phyloP scores from a whole-genome alignment of 129 eudicot species.

The Lactuca saligna region DNA sequence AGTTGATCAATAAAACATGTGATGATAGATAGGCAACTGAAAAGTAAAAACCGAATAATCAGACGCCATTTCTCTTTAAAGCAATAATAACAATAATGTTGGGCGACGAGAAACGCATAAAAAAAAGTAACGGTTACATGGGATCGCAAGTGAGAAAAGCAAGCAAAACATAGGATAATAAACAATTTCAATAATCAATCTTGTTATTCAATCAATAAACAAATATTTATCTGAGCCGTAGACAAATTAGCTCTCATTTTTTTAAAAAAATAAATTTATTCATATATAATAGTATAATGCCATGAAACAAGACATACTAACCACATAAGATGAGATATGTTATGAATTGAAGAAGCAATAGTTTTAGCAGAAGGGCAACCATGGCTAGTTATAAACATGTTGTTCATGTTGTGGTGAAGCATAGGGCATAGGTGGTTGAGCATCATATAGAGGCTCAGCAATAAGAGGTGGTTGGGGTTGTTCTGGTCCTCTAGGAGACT shows the following conservation, averaged over 20 bases:
- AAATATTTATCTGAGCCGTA: conserved; percentile 1
- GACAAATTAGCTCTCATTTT: background rate
- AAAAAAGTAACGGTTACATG: background rate
- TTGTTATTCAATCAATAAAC: conserved; percentile 11
- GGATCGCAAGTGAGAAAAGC: background rate
- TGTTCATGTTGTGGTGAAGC: background rate
- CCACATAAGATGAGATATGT: conserved; percentile 18
- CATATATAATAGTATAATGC: conserved; percentile 15
- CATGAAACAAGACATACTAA: conserved; percentile 25
- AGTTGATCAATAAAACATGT: background rate
- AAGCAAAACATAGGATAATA: background rate
- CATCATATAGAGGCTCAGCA: conserved; percentile 5
- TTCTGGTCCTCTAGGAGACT: conserved; percentile 22
- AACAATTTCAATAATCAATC: conserved; percentile 1
- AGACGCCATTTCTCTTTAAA: background rate
- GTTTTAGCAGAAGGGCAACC: conserved; percentile 10
- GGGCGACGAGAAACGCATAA: background rate
- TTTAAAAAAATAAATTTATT: conserved; percentile 12
- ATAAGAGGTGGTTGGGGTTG: conserved; percentile 5
- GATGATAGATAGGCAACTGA: background rate
- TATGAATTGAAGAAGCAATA: conserved; percentile 1
- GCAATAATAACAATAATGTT: background rate
- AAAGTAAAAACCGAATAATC: background rate
- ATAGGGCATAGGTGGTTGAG: background rate
- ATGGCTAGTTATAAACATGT: too few species aligned